Evolutionary conservation across 805 yeast genomes (phyloP), one percentile per base, ranked within the genome.

Genomic region (Sugiyamaella mastotermitis): DNA sequence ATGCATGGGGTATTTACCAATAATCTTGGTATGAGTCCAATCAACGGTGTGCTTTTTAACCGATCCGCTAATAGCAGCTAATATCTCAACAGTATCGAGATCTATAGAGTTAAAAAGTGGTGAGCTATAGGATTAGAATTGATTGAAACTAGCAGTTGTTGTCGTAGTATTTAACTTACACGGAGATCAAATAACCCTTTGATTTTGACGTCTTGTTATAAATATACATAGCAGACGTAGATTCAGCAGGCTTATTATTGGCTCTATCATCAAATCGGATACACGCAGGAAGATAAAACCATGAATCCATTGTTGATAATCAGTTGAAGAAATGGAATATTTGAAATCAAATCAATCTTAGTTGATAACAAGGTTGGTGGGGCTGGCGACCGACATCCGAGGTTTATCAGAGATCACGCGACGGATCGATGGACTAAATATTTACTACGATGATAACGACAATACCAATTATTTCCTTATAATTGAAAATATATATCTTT

Each of bases 21-120:
- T 33, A 4, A 39, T 11, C 7, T 36, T 33, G 11, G 31, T 37
- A 8, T 40, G 39, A 31, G 29, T 22, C 47, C 47, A 43, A 5
- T 22, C 35, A n/a, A 43, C 42, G 30, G 29, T 14, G 24, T 37
- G 20, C n/a, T 20, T 21, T 11, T 28, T 22, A 21, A 15, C 25
- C 13, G 14, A 19, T 3, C 16, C 32, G 4, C 6, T 3, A 14
- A 30, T 14, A 8, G 28, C 15, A 4, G 26, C 30, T 30, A 21
- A 20, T 16, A 37, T 19, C 11, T 29, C n/a, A 19, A 10, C 13
- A 16, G 13, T n/a, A 10, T 13, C 26, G 14, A 18, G 6, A 30
- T 37, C 40, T 9, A 21, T 10, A 8, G 25, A 10, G 4, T 17
- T 18, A 5, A 37, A 20, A 2, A 31, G 10, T 3, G 40, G 35